phyloP scores from a whole-genome alignment of 495 filamentous ascomycete genomes.

The Pyrenula aspistea region DNA sequence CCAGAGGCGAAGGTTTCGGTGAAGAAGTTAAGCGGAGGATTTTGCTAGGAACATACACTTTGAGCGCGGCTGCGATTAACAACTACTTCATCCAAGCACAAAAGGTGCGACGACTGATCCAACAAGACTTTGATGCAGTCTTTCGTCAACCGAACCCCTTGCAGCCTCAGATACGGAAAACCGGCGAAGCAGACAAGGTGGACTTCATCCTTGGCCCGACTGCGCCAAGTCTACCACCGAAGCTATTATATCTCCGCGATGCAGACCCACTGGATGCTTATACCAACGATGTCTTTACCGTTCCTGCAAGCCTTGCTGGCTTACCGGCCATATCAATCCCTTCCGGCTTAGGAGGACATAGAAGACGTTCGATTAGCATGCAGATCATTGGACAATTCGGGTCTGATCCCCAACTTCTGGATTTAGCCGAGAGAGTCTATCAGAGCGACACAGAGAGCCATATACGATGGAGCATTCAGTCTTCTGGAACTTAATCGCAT shows the following conservation, averaged over 20 bases:
- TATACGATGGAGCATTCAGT: no score
- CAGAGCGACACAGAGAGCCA: no score
- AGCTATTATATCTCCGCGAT: constrained; percentile 36
- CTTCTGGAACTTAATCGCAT: no score
- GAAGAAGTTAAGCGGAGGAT: constrained; percentile 77
- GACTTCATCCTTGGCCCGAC: constrained; percentile 87
- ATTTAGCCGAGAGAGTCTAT: neutral
- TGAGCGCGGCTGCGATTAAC: constrained; percentile 83
- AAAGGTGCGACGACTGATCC: constrained; percentile 70
- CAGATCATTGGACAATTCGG: constrained; percentile 90
- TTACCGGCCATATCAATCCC: constrained; percentile 83
- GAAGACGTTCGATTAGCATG: constrained; percentile 47
- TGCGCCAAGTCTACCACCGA: constrained; percentile 65
- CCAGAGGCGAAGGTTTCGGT: constrained; percentile 63
- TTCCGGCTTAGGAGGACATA: constrained; percentile 26
- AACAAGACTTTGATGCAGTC: constrained; percentile 69
- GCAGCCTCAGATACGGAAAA: constrained; percentile 19
- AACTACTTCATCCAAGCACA: constrained; percentile 97
- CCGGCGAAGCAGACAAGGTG: constrained; percentile 42
- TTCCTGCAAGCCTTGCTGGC: constrained; percentile 86
- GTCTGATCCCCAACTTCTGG: constrained; percentile 40
- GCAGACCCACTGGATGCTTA: constrained; percentile 48
- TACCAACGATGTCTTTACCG: constrained; percentile 89
- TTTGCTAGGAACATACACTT: constrained; percentile 76
- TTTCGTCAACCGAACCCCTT: constrained; percentile 62